Conservation (phyloP, 768 basidiomycete genomes). For the Agrocybe pediades region DNA sequence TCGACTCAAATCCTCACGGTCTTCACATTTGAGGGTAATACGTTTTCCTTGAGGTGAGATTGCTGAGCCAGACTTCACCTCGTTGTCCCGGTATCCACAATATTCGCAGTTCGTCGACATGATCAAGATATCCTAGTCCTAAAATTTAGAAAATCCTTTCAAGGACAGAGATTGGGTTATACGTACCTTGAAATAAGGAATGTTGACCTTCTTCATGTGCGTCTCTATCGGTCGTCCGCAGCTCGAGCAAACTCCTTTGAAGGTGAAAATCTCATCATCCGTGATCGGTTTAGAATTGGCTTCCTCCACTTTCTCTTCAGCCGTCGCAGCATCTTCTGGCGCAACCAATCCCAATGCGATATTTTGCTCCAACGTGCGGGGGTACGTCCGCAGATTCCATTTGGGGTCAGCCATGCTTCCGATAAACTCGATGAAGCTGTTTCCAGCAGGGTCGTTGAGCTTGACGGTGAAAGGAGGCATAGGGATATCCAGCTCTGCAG, state of each 20-base stretch:
- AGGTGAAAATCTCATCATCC: slow-evolving; percentile 88
- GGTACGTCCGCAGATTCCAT: slow-evolving; percentile 87
- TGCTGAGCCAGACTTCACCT: slow-evolving; percentile 92
- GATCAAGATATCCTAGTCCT: slow-evolving; percentile 83
- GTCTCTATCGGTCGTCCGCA: slow-evolving; percentile 86
- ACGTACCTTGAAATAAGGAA: slow-evolving; percentile 94
- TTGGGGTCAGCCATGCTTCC: slow-evolving; percentile 89
- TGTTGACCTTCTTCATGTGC: slow-evolving; percentile 93
- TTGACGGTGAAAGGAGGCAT: slow-evolving; percentile 78
- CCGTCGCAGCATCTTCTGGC: slow-evolving; percentile 37
- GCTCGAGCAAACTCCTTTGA: slow-evolving; percentile 86
- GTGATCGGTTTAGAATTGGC: slow-evolving; percentile 32
- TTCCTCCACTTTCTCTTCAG: slow-evolving; percentile 8
- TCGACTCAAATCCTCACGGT: slow-evolving; percentile 87
- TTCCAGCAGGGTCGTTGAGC: slow-evolving; percentile 92
- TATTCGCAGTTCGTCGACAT: slow-evolving; percentile 97
- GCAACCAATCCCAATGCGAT: slow-evolving; percentile 72
- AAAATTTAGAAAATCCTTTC: neutral
- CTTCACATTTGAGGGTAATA: slow-evolving; percentile 88
- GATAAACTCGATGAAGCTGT: slow-evolving; percentile 93
- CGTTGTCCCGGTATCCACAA: slow-evolving; percentile 97
- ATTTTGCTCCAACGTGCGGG: slow-evolving; percentile 80
- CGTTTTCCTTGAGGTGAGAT: slow-evolving; percentile 86
- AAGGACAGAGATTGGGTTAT: neutral
- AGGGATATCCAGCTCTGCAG: slow-evolving; percentile 45